Evolutionary conservation across 768 basidiomycete genomes (phyloP).

Genomic region (Pholiota molesta): DNA sequence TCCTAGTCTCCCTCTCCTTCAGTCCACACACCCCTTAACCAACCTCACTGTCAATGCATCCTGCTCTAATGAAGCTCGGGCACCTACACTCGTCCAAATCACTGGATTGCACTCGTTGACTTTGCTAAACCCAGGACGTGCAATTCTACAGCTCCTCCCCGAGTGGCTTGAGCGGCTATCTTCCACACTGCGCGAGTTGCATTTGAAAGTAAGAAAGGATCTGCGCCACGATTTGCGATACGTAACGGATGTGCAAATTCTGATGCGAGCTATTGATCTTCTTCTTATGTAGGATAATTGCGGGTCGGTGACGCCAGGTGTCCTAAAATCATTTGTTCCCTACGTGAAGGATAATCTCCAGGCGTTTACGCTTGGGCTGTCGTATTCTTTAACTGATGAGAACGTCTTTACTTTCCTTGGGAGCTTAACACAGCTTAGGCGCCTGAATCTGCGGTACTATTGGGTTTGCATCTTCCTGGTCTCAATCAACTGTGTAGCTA

Average conservation of each 20-base stretch:
- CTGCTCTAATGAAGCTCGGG: conserved; percentile 35
- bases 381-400: conserved; percentile 58
- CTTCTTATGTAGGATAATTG: conserved; percentile 49
- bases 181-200: conserved; percentile 19
- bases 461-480: conserved; percentile 36
- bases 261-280: background rate
- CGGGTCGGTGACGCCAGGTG: conserved; percentile 66
- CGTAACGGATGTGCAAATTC: background rate
- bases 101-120: conserved; percentile 33
- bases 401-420: conserved; percentile 53
- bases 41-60: conserved; percentile 38
- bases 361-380: conserved; percentile 52
- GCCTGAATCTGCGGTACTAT: conserved; percentile 52
- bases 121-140: conserved; percentile 39
- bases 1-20: conserved; percentile 23
- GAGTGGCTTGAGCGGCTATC: conserved; percentile 45
- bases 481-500: background rate
- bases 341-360: conserved; percentile 34
- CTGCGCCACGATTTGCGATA: background rate
- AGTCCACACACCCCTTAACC: conserved; percentile 25
- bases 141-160: conserved; percentile 44
- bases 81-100: conserved; percentile 32
- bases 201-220: conserved; percentile 14
- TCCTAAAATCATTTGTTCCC: conserved; percentile 48
- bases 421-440: conserved; percentile 40